Percentiles rank a stretch among this genome's conserved stretches.
phyloP scores from a whole-genome alignment of 805 yeast species.

The Kuraishia cidri region DNA sequence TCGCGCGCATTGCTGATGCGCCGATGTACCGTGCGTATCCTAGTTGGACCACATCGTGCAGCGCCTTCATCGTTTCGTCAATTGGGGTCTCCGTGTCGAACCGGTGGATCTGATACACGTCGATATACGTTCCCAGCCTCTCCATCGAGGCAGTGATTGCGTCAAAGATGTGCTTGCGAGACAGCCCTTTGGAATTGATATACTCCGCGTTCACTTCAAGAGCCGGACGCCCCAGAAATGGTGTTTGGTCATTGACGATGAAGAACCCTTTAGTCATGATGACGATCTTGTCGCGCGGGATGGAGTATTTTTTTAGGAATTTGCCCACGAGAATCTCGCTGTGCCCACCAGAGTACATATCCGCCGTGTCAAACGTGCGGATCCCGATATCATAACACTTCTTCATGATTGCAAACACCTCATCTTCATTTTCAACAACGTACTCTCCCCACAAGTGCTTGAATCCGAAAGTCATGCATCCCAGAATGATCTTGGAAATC shows the following conservation, averaged over 20 bases:
- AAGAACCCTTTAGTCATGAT: slow-evolving; percentile 38
- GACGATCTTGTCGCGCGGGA: slow-evolving; percentile 44
- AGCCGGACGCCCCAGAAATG: background rate
- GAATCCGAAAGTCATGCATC: slow-evolving; percentile 46
- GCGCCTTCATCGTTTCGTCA: slow-evolving; percentile 46
- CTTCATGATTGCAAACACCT: slow-evolving; percentile 30
- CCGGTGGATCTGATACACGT: slow-evolving; percentile 49
- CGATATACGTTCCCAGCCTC: slow-evolving; percentile 44
- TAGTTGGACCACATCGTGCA: slow-evolving; percentile 38
- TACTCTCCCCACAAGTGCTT: slow-evolving; percentile 10
- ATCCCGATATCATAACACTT: slow-evolving; percentile 37
- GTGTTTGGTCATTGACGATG: slow-evolving; percentile 5
- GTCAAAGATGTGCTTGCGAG: slow-evolving; percentile 38
- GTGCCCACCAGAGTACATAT: slow-evolving; percentile 34
- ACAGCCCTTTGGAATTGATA: slow-evolving; percentile 28
- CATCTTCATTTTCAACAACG: slow-evolving; percentile 2
- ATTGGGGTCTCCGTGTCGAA: slow-evolving; percentile 37
- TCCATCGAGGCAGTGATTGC: slow-evolving; percentile 29
- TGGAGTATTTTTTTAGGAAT: slow-evolving; percentile 39
- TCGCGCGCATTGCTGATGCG: slow-evolving; percentile 52
- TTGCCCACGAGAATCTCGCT: slow-evolving; percentile 43
- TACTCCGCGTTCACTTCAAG: slow-evolving; percentile 9
- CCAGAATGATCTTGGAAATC: slow-evolving; percentile 39
- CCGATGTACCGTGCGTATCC: slow-evolving; percentile 50
- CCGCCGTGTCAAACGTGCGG: slow-evolving; percentile 44